These are phyloP conservation scores for Diaporthe aspalathi DNA, from an alignment of 2,329 filamentous ascomycete genomes.

Conservation along the genomic window DNA sequence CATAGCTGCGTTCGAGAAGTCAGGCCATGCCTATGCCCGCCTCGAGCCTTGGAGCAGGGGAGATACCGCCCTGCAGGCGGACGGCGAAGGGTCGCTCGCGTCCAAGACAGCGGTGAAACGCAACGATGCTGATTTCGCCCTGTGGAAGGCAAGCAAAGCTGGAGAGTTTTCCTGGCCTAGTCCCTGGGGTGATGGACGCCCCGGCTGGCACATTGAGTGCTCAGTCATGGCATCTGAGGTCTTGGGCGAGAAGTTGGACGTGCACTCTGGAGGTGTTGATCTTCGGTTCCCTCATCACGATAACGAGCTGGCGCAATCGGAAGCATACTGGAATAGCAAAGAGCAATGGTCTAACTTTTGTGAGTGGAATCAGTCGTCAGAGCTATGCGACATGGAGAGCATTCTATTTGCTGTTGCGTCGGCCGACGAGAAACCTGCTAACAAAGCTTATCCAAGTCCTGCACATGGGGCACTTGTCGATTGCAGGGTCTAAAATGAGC, in stretches of 20 bases:
- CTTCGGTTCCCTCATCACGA: conserved; percentile 92
- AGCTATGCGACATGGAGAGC: background rate
- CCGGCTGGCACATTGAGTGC: conserved; percentile 98
- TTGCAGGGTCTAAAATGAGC: conserved; percentile 93
- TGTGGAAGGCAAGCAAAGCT: conserved; percentile 93
- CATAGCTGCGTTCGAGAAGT: conserved; percentile 84
- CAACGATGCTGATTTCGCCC: conserved; percentile 84
- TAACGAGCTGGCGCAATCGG: conserved; percentile 83
- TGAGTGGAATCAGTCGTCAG: background rate
- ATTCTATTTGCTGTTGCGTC: background rate
- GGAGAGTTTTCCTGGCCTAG: conserved; percentile 93
- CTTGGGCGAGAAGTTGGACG: conserved; percentile 84
- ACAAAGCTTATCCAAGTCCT: conserved; percentile 54
- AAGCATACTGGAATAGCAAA: conserved; percentile 71
- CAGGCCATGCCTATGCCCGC: conserved; percentile 86
- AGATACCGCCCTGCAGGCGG: conserved; percentile 84
- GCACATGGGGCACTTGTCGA: conserved; percentile 93
- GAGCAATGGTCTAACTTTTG: conserved; percentile 90
- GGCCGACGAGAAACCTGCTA: background rate
- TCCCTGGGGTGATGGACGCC: conserved; percentile 87
- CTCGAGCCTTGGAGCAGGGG: conserved; percentile 87
- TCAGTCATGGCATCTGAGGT: conserved; percentile 93
- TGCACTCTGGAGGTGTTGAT: conserved; percentile 93
- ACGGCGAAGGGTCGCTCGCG: conserved; percentile 87
- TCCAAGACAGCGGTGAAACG: conserved; percentile 75